These are phyloP conservation scores for Alectoria sarmentosa DNA, from an alignment of 495 filamentous ascomycete genomes.

Conservation along the genomic window DNA sequence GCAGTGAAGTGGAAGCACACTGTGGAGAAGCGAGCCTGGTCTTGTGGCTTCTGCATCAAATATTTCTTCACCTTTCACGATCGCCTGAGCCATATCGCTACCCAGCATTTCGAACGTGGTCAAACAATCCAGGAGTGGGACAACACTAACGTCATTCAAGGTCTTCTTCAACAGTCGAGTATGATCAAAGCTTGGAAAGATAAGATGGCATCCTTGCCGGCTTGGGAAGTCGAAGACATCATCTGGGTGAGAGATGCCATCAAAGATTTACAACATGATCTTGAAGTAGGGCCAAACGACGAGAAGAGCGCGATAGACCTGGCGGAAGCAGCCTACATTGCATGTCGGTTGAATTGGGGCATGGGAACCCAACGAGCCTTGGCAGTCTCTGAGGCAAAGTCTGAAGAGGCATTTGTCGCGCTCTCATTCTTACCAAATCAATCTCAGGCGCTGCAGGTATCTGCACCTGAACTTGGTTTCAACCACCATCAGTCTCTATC, in stretches of 20 bases:
- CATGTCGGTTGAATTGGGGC: neutral
- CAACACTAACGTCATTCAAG: conserved; percentile 10
- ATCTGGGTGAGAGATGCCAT: neutral
- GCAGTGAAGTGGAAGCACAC: conserved; percentile 9
- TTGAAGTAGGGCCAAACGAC: neutral
- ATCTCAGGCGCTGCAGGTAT: neutral
- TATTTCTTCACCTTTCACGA: neutral
- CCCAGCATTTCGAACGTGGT: conserved; percentile 4
- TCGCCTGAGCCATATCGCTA: conserved; percentile 12
- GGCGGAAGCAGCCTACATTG: neutral
- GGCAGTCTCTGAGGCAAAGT: neutral
- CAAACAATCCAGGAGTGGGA: conserved; percentile 5
- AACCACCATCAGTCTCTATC: neutral
- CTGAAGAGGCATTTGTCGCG: neutral
- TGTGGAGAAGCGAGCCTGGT: conserved; percentile 6
- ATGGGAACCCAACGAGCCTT: neutral
- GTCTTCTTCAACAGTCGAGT: conserved; percentile 8
- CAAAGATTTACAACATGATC: conserved; percentile 1
- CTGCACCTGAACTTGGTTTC: no score
- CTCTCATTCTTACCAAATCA: neutral
- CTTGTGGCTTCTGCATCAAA: conserved; percentile 12
- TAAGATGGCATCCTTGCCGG: neutral
- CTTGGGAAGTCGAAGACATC: neutral
- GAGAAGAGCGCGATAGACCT: neutral
- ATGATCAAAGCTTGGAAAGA: conserved; percentile 4